Percentiles rank a stretch among this genome's conserved stretches.
Conservation (phyloP, 129 eudicot genomes). For the Erigeron canadensis region DNA sequence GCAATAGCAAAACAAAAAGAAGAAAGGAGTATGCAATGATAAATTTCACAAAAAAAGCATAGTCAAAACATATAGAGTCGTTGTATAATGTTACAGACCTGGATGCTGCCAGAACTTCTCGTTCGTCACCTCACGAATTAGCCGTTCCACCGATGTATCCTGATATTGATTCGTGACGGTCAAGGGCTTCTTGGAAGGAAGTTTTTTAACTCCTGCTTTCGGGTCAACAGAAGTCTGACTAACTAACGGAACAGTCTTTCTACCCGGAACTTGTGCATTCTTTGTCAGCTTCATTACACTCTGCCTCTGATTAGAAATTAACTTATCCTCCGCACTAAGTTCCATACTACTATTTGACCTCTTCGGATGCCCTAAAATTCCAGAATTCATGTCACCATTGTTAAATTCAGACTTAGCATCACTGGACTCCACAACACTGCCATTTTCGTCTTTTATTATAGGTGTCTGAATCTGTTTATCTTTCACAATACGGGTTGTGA, state of each 20-base stretch:
- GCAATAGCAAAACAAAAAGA: slow-evolving; percentile 4
- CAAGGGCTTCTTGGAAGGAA: slow-evolving; percentile 74
- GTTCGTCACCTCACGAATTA: slow-evolving; percentile 94
- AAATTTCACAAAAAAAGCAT: slow-evolving; percentile 38
- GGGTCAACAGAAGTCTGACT: slow-evolving; percentile 53
- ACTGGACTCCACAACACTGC: slow-evolving; percentile 53
- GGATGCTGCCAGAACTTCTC: slow-evolving; percentile 93
- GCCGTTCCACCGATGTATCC: slow-evolving; percentile 92
- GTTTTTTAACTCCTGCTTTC: slow-evolving; percentile 56
- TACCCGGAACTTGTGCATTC: slow-evolving; percentile 48
- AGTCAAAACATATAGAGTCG: slow-evolving; percentile 33
- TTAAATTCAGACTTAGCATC: slow-evolving; percentile 63
- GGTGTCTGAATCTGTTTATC: slow-evolving; percentile 59
- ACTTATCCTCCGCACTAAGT: slow-evolving; percentile 53
- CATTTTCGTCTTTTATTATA: slow-evolving; percentile 62
- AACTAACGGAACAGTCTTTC: slow-evolving; percentile 51
- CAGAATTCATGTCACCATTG: slow-evolving; percentile 57
- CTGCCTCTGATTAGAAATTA: slow-evolving; percentile 45
- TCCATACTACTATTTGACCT: slow-evolving; percentile 63
- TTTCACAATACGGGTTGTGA: slow-evolving; percentile 58
- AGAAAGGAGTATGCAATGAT: not conserved
- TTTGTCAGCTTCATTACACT: slow-evolving; percentile 57
- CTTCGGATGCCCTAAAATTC: slow-evolving; percentile 54
- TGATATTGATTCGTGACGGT: slow-evolving; percentile 51
- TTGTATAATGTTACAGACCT: slow-evolving; percentile 47